Percentiles rank a stretch among this genome's conserved stretches.
These are phyloP conservation scores for Lasiosphaeria hispida DNA, from an alignment of 495 filamentous ascomycete species.

Conservation along the genomic window DNA sequence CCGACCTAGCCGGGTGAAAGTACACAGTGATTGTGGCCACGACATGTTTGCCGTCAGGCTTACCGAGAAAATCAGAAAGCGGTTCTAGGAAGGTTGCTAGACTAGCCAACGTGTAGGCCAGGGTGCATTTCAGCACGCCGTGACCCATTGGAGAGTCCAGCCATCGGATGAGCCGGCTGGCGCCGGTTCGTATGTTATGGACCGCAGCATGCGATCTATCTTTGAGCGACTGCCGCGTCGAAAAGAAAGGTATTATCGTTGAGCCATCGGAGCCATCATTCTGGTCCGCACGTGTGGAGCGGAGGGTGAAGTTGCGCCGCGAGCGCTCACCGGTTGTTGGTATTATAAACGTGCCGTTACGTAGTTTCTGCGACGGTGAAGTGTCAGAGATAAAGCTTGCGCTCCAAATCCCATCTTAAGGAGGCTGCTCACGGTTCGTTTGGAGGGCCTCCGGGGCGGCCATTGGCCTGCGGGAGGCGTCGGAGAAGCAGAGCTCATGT, in stretches of 20 bases:
- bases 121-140: slow-evolving; percentile 84
- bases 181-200: slow-evolving; percentile 25
- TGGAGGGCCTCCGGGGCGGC: slow-evolving; percentile 35
- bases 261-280: slow-evolving; percentile 27
- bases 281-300: slow-evolving; percentile 30
- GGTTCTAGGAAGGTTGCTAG: slow-evolving; percentile 80
- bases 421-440: slow-evolving; percentile 31
- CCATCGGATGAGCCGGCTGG: slow-evolving; percentile 38
- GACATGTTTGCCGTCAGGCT: slow-evolving; percentile 93
- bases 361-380: slow-evolving; percentile 44
- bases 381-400: background rate
- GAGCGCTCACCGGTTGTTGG: slow-evolving; percentile 60
- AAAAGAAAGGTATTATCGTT: slow-evolving; percentile 10
- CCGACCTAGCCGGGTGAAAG: slow-evolving; percentile 90
- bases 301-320: slow-evolving; percentile 56
- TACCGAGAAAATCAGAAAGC: slow-evolving; percentile 70
- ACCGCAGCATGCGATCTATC: slow-evolving; percentile 30
- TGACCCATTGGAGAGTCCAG: slow-evolving; percentile 56
- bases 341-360: slow-evolving; percentile 60
- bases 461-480: slow-evolving; percentile 27
- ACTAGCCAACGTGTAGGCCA: slow-evolving; percentile 88
- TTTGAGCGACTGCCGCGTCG: slow-evolving; percentile 19
- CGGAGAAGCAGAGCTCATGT: slow-evolving; percentile 34
- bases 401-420: background rate
- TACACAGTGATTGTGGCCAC: slow-evolving; percentile 92